Base-by-base conservation (phyloP, 2,329 filamentous ascomycete species). In the Dactylella cylindrospora region DNA sequence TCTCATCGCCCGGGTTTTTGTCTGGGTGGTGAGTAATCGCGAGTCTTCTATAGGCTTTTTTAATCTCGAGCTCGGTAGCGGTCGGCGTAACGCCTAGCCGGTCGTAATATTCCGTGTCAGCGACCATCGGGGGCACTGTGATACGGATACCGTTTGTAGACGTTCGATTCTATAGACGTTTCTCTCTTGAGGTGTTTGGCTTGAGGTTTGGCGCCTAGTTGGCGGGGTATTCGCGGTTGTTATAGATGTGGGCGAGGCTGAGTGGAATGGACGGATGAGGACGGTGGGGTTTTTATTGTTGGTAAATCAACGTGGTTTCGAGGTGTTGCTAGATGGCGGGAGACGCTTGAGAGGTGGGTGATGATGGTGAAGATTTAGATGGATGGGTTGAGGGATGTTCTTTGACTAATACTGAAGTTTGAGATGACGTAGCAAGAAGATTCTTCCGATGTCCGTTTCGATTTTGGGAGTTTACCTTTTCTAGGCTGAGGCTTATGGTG, bases 1-100 rank as follows among this genome's bases (percentile, higher is more conserved):
- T 89, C 67, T 93, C 90, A 73, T 98, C 93, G 70, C 90, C 88
- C 55, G 91, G 93, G 75, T 98, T 98, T 79, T 98, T 98, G 77
- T 98, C 93, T 88, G 71, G 53, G 35, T 67, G 67, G 70, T 95
- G 88, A 68, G 90, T 82, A 73, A 97, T 96, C 68, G 93, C 93
- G 68, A 93, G 81, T 76, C 91, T 96, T 46, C 90, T 84, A 76
- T 96, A 96, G 22, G 90, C 90, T 77, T 95, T 95, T 75, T 96
- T 96, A 76, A 96, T 96, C 73, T 96, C 90, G 44, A 95, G 81
- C 73, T 91, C 88, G 31, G 88, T 86, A 23, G 90, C 91, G 52
- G 85, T 88, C 67, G 89, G 85, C 75, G 84, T 78, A 70, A 96
- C 90, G 71, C 86, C 88, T 31, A 96, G 79, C 68, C 83, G 83